These are phyloP conservation scores for Cyphellophora europaea DNA, from an alignment of 2,329 filamentous ascomycete species.

Conservation along the genomic window DNA sequence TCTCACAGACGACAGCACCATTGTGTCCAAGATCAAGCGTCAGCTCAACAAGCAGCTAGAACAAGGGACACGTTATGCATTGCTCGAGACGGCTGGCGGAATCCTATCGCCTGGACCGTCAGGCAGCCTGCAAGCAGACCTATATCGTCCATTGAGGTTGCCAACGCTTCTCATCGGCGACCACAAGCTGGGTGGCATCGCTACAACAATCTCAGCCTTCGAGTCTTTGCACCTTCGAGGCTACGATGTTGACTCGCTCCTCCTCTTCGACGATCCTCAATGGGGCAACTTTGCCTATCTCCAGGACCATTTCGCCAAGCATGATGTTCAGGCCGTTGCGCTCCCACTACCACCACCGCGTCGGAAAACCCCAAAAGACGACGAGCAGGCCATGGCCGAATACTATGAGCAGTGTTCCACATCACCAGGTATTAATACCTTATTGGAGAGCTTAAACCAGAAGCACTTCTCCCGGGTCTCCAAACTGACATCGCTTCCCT, in stretches of 20 bases:
- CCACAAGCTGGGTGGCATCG: constrained; percentile 67
- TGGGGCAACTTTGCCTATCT: constrained; percentile 64
- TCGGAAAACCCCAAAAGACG: constrained; percentile 30
- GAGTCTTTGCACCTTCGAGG: constrained; percentile 70
- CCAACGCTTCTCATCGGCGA: constrained; percentile 70
- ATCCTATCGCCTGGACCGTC: constrained; percentile 72
- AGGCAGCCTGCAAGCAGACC: constrained; percentile 65
- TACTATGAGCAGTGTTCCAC: constrained; percentile 52
- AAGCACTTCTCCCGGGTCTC: constrained; percentile 49
- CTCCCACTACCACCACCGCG: constrained; percentile 51
- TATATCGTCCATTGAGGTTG: constrained; percentile 64
- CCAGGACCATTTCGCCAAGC: constrained; percentile 54
- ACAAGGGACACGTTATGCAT: constrained; percentile 31
- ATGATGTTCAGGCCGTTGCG: constrained; percentile 47
- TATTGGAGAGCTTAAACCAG: constrained; percentile 43
- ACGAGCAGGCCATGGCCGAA: constrained; percentile 47
- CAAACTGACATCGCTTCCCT: constrained; percentile 52
- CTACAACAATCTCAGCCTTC: constrained; percentile 67
- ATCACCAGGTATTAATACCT: constrained; percentile 28
- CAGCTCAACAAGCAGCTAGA: constrained; percentile 25
- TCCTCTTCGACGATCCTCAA: constrained; percentile 57
- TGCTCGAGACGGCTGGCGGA: constrained; percentile 75
- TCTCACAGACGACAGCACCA: constrained; percentile 30
- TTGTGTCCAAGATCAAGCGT: constrained; percentile 41
- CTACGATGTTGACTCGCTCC: constrained; percentile 62